Percentiles rank a stretch among this genome's conserved stretches.
These are phyloP conservation scores for Bruguiera sexangula DNA, from an alignment of 345 rosid species.

Conservation along the genomic window DNA sequence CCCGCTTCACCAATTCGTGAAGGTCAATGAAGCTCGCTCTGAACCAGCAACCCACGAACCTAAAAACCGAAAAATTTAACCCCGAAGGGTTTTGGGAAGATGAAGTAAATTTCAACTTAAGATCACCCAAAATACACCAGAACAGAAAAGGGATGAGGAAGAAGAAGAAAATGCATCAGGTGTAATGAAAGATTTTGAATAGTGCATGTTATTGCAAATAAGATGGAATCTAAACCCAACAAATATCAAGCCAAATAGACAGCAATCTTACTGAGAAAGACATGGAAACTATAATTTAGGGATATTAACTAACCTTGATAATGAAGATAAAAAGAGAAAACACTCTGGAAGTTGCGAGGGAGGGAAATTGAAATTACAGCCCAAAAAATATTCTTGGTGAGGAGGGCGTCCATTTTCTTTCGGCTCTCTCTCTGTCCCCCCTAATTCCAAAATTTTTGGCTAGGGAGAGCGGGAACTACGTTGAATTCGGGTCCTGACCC, in stretches of 20 bases:
- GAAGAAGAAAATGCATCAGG: no score
- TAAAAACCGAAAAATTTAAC: background rate
- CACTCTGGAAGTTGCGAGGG: background rate
- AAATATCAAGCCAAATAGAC: no score
- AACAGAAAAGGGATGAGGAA: no score
- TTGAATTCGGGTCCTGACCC: constrained; percentile 31
- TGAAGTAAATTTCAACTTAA: background rate
- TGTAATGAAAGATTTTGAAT: no score
- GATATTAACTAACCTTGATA: no score
- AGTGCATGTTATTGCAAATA: background rate
- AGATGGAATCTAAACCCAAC: no score
- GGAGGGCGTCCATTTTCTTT: no score
- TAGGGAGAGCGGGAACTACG: constrained; percentile 44
- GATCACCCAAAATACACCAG: background rate
- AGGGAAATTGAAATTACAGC: background rate
- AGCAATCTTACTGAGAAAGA: no score
- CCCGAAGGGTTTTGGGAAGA: background rate
- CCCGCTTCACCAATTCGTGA: background rate
- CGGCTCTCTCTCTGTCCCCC: background rate
- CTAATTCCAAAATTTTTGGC: background rate
- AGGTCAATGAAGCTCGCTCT: background rate
- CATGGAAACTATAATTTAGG: no score
- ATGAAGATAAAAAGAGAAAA: background rate
- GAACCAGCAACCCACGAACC: background rate
- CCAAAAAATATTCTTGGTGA: no score